Conservation (phyloP, 352 stramenopile species). For the Phytophthora pisi region DNA sequence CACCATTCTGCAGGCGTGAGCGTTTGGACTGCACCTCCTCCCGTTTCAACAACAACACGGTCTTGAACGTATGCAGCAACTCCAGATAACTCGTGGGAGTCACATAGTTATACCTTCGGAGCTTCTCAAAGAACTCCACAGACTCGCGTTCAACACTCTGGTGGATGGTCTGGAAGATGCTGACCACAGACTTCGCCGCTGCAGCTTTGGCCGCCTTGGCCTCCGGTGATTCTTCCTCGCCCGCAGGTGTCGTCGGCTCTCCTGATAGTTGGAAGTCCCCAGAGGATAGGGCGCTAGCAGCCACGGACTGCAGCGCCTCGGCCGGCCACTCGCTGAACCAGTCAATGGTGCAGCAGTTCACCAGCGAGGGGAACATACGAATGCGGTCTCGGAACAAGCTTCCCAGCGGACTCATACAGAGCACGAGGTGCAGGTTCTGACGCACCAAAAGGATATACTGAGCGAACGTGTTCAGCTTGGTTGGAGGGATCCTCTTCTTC, state of each 20-base stretch:
- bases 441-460: slow-evolving; percentile 94
- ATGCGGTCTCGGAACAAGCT: slow-evolving; percentile 92
- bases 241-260: slow-evolving; percentile 11
- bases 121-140: slow-evolving; percentile 84
- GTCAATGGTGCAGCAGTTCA: slow-evolving; percentile 91
- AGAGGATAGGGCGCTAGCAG: slow-evolving; percentile 44
- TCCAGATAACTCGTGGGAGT: slow-evolving; percentile 95
- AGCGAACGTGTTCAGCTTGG: slow-evolving; percentile 95
- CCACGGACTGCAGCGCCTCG: slow-evolving; percentile 83
- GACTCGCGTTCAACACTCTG: slow-evolving; percentile 89
- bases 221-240: slow-evolving; percentile 24
- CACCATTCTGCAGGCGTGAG: slow-evolving; percentile 87
- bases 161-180: slow-evolving; percentile 88
- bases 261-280: slow-evolving; percentile 69
- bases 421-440: slow-evolving; percentile 91
- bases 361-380: slow-evolving; percentile 90
- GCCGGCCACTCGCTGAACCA: slow-evolving; percentile 91
- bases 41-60: slow-evolving; percentile 86
- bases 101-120: slow-evolving; percentile 93
- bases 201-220: slow-evolving; percentile 21
- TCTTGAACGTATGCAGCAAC: slow-evolving; percentile 93
- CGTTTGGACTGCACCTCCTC: slow-evolving; percentile 89
- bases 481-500: slow-evolving; percentile 91
- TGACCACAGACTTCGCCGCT: slow-evolving; percentile 53
- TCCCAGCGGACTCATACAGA: slow-evolving; percentile 93